Evolutionary conservation across 2,329 filamentous ascomycete genomes (phyloP).

Genomic region (Xylaria arbuscula): DNA sequence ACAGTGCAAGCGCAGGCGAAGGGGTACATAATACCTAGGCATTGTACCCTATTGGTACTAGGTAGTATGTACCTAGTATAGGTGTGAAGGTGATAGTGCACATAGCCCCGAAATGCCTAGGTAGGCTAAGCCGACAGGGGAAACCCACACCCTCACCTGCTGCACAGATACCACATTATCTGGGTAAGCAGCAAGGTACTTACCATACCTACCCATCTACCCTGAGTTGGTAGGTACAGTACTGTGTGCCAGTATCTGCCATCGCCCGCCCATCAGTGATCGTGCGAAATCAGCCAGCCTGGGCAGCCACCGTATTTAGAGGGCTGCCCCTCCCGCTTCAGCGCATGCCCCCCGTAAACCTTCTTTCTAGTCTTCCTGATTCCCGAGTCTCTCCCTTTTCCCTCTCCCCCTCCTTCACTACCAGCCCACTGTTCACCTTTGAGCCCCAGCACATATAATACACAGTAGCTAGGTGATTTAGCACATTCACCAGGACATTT

Average conservation of each 20-base stretch:
- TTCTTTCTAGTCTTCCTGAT: conserved; percentile 42
- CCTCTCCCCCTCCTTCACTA: conserved; percentile 31
- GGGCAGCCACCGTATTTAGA: conserved; percentile 47
- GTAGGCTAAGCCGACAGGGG: conserved; percentile 32
- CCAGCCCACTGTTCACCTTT: conserved; percentile 18
- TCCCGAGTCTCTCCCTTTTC: conserved; percentile 31
- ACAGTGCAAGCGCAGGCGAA: conserved; percentile 5
- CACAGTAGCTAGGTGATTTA: conserved; percentile 27
- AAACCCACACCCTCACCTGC: conserved; percentile 23
- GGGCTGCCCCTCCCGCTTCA: conserved; percentile 45
- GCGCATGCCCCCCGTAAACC: conserved; percentile 44
- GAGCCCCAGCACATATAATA: conserved; percentile 29
- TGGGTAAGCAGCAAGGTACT: conserved; percentile 1
- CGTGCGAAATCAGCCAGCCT: conserved; percentile 46
- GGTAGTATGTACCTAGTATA: background rate
- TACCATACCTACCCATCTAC: conserved; percentile 1
- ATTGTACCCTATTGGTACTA: background rate
- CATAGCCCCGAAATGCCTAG: conserved; percentile 7
- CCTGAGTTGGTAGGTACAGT: background rate
- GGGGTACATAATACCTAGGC: background rate
- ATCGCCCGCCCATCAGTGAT: conserved; percentile 43
- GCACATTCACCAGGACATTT: conserved; percentile 21
- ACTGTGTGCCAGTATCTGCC: conserved; percentile 1
- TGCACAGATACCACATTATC: conserved; percentile 19
- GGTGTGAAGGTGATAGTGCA: background rate